Base-by-base conservation (phyloP, 2,329 filamentous ascomycete genomes). In the Pyrenochaeta sp. region DNA sequence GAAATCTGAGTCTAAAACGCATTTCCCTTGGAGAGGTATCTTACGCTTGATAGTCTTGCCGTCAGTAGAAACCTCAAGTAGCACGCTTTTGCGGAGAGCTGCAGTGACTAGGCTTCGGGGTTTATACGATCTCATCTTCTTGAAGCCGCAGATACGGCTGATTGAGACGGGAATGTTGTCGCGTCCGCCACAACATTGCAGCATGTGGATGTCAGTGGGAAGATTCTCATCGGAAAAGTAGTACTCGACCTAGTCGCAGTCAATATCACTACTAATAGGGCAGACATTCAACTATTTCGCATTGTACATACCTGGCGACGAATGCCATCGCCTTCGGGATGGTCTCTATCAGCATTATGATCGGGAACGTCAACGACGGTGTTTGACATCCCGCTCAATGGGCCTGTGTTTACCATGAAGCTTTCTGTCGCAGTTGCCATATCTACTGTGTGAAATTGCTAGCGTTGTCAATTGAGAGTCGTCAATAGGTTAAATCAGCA, bases 221-320 rank as follows among this genome's bases (percentile, higher is more conserved):
- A 82, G 75, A 47, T 81, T 82, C 47, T 78, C 75, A 45, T 82
- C 79, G 17, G 77, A 79, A 69, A 82, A 82, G 68, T 81, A 82
- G 67, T 69, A 81, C 43, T 83, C 80, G 20, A 82, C 78, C 72
- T 82, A 17, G 11, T 62, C 15, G 33, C 82, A 17, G 11, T 62
- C 15, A 36, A 4, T 23, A 37, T 55, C n/a, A 51, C 49, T 61
- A 21, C 51, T 44, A 29, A 27, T 17, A 1, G 15, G 12, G 11
- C 33, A 9, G 7, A 15, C 2, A 10, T 18, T 29, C 20, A 15
- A 10, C 23, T 39, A 20, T 6, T 12, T 27, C 6, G 12, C 3
- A 15, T 27, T 15, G 20, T 1, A 50, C 64, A n/a, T 46, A 71
- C 71, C 55, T 73, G 71, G 10, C 61, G 60, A 23, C 70, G 71